Percentiles rank a stretch among this genome's conserved stretches.
Evolutionary conservation across 2,329 filamentous ascomycete species (phyloP).

Genomic region (Ceratocystis eucalypticola): DNA sequence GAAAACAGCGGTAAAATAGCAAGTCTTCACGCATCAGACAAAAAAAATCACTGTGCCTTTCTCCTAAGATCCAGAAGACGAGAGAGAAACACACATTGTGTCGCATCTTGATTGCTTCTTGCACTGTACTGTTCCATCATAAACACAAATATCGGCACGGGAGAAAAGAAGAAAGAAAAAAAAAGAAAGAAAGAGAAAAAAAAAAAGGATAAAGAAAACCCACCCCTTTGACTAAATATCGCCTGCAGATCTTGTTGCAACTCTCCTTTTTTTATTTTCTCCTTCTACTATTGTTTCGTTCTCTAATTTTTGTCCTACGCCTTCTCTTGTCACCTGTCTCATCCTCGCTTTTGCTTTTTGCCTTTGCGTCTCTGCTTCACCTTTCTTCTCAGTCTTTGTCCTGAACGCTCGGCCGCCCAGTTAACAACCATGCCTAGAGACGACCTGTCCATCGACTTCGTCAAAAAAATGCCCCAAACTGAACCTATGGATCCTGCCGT

Average conservation of each 20-base stretch:
- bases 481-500: constrained; percentile 51
- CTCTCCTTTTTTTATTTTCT: not conserved
- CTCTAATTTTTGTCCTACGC: not conserved
- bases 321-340: not conserved
- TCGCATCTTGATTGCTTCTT: not conserved
- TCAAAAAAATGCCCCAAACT: constrained; percentile 49
- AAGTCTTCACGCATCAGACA: not conserved
- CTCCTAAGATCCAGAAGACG: not conserved
- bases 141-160: not conserved
- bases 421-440: constrained; percentile 61
- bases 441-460: constrained; percentile 58
- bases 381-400: constrained; percentile 8
- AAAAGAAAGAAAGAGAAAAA: not conserved
- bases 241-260: not conserved
- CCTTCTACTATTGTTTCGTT: not conserved
- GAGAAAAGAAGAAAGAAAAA: not conserved
- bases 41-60: not conserved
- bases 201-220: not conserved
- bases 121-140: not conserved
- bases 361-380: constrained; percentile 1
- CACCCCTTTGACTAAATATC: not conserved
- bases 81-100: not conserved
- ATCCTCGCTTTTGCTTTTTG: constrained; percentile 16
- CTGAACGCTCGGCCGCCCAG: constrained; percentile 20
- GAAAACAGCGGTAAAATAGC: not conserved